phyloP scores from a whole-genome alignment of 805 yeast genomes.

The Yamadazyma scolyti region DNA sequence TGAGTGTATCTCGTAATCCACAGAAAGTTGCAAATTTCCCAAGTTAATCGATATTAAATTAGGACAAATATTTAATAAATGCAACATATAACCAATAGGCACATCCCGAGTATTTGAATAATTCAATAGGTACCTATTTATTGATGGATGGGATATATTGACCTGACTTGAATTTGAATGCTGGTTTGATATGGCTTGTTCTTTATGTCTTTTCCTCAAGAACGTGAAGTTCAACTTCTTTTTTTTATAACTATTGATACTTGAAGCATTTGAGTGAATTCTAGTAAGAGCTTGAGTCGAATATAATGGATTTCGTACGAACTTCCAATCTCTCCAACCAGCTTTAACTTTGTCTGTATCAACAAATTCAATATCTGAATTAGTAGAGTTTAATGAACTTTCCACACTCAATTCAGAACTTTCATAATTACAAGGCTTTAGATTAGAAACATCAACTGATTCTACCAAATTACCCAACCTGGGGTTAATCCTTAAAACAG shows the following conservation, averaged over 20 bases:
- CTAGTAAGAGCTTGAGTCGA: conserved; percentile 17
- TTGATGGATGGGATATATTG: conserved; percentile 49
- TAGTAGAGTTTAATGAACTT: conserved; percentile 2
- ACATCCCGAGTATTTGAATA: conserved; percentile 69
- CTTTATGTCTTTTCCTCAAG: conserved; percentile 9
- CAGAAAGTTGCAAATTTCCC: conserved; percentile 58
- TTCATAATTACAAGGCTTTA: conserved; percentile 31
- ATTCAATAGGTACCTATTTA: conserved; percentile 56
- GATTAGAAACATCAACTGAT: conserved; percentile 53
- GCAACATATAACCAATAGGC: conserved; percentile 74
- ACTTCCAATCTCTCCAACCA: conserved; percentile 93
- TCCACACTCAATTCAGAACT: conserved; percentile 1
- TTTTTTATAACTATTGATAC: conserved; percentile 8
- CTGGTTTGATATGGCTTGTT: conserved; percentile 1
- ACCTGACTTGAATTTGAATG: background rate
- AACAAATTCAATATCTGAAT: too few relatives aligned
- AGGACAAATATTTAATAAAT: conserved; percentile 63
- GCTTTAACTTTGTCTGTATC: conserved; percentile 46
- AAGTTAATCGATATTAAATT: conserved; percentile 55
- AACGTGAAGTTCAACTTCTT: conserved; percentile 6
- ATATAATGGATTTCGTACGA: conserved; percentile 66
- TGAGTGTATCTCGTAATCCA: conserved; percentile 56
- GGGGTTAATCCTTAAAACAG: conserved; percentile 56
- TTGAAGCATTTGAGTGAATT: conserved; percentile 12
- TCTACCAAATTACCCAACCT: conserved; percentile 56